These are phyloP conservation scores for Paraphaeosphaeria sporulosa DNA, from an alignment of 2,329 filamentous ascomycete genomes.

Conservation along the genomic window DNA sequence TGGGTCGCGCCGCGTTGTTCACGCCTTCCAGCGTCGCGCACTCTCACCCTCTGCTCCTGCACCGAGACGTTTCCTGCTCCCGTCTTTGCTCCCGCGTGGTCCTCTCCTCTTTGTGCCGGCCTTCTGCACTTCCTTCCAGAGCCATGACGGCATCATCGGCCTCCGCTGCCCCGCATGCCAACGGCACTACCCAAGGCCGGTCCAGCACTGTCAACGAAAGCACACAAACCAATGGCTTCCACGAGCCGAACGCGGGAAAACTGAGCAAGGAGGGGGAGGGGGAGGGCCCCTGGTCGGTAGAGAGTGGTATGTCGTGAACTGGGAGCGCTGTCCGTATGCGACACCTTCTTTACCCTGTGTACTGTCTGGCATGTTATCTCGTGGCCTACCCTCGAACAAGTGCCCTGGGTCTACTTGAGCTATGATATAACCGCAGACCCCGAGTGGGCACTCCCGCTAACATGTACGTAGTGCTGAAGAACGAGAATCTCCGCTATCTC, in stretches of 20 bases:
- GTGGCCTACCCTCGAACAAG: background rate
- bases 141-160: slow-evolving; percentile 1
- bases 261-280: slow-evolving; percentile 36
- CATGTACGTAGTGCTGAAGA: slow-evolving; percentile 64
- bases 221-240: slow-evolving; percentile 51
- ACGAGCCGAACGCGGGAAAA: slow-evolving; percentile 46
- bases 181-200: slow-evolving; percentile 19
- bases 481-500: slow-evolving; percentile 65
- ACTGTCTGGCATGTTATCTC: background rate
- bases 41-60: background rate
- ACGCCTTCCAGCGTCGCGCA: background rate
- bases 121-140: background rate
- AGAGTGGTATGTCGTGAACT: slow-evolving; percentile 54
- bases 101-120: background rate
- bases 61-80: background rate
- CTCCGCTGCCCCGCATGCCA: background rate
- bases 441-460: background rate
- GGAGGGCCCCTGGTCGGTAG: slow-evolving; percentile 50
- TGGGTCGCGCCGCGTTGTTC: background rate
- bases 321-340: slow-evolving; percentile 41
- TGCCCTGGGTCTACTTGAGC: background rate
- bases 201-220: slow-evolving; percentile 39
- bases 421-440: too few species aligned
- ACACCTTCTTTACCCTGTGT: slow-evolving; percentile 27
- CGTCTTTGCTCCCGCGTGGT: background rate